Evolutionary conservation across 805 yeast species (phyloP), one percentile per base, ranked within the genome.

Genomic region (Myxozyma monticola): DNA sequence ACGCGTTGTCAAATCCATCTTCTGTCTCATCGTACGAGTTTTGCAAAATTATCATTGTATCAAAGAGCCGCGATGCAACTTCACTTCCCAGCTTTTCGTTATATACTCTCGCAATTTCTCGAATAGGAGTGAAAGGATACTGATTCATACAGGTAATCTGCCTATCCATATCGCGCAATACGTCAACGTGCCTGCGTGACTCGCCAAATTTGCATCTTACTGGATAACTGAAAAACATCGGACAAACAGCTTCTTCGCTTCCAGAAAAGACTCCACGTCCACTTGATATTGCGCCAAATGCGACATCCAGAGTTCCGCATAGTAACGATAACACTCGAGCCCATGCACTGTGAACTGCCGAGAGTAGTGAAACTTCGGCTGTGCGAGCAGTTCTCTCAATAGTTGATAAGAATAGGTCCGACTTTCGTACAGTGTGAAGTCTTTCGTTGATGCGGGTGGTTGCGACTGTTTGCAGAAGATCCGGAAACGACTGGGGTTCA

Each of bases 231-330:
- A 31, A 48, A 25, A 57, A 57, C 12, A 39, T 26, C 15, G 61
- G 61, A 2, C 48, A 53, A 25, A 47, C 34, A 9, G 42, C 45
- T n/a, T 48, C 49, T 17, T 51, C 51, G 24, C 47, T 44, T 7
- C 49, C 52, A 14, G 36, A 22, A 20, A 51, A 42, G 8, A 42
- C 18, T 14, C 40, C 51, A n/a, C 64, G 50, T 7, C 64, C 64
- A 30, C 49, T 47, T 3, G 53, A 42, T 18, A 60, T 50, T n/a
- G 45, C 43, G 2, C 65, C 65, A 40, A 61, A 50, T n/a, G 42
- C 51, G 10, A 61, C 51, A 36, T 61, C 65, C 9, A 6, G 26
- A 9, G 38, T 18, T 6, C 55, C 58, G 21, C 34, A 25, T 1
- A 51, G 12, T 4, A 44, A 20, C 7, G 54, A 25, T 9, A 61